Conservation (phyloP, 106 monocot genomes). For the Chionographis japonica region DNA sequence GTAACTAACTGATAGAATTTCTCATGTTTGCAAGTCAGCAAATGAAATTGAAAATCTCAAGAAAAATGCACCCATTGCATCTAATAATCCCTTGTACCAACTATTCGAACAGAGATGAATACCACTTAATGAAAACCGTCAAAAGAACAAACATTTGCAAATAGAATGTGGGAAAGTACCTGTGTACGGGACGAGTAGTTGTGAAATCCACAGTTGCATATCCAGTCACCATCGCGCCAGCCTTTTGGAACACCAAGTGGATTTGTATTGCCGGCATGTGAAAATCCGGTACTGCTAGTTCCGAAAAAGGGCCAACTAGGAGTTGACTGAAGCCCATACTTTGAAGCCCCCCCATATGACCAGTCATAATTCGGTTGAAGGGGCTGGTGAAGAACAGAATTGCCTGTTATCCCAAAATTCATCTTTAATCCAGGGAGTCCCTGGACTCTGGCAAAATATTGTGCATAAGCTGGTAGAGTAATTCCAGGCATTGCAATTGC, state of each 20-base stretch:
- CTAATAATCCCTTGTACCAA: no score
- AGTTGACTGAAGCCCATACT: slow-evolving; percentile 43
- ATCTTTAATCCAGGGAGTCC: slow-evolving; percentile 53
- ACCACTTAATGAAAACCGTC: neutral
- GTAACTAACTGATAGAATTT: no score
- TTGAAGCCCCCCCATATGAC: slow-evolving; percentile 36
- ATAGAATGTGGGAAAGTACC: slow-evolving; percentile 28
- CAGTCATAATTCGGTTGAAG: slow-evolving; percentile 38
- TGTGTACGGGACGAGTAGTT: slow-evolving; percentile 91
- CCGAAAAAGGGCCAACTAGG: slow-evolving; percentile 33
- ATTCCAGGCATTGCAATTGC: slow-evolving; percentile 67
- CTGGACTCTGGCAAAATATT: slow-evolving; percentile 67
- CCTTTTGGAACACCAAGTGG: slow-evolving; percentile 55
- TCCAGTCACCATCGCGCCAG: slow-evolving; percentile 95
- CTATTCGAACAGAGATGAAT: no score
- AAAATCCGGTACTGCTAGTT: slow-evolving; percentile 23
- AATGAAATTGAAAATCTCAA: no score
- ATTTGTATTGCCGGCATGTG: slow-evolving; percentile 25
- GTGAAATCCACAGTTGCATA: slow-evolving; percentile 94
- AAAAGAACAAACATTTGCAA: neutral
- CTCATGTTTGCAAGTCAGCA: no score
- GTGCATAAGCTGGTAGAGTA: slow-evolving; percentile 55
- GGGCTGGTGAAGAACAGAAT: slow-evolving; percentile 45
- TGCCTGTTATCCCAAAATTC: slow-evolving; percentile 45
- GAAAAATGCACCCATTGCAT: no score